These are phyloP conservation scores for Candida sp. DNA, from an alignment of 1,139 yeast genomes.

Conservation along the genomic window DNA sequence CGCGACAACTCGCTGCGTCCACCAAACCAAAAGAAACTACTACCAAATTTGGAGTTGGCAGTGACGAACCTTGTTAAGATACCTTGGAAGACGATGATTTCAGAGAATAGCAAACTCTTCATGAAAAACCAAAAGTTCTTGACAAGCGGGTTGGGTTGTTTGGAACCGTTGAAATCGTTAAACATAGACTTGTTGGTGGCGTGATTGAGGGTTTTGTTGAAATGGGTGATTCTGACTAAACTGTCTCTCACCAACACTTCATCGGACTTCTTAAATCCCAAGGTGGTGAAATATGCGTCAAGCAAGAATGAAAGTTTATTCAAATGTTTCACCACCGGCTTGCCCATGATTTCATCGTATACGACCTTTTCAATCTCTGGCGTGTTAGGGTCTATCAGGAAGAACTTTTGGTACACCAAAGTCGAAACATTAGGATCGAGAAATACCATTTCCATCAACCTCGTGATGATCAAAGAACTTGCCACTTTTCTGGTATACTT, in stretches of 20 bases:
- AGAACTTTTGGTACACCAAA: slow-evolving; percentile 23
- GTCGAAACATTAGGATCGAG: slow-evolving; percentile 16
- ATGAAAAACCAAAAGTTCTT: slow-evolving; percentile 40
- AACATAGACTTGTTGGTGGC: slow-evolving; percentile 27
- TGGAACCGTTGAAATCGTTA: slow-evolving; percentile 21
- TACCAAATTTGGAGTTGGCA: slow-evolving; percentile 7
- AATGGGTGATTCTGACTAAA: slow-evolving; percentile 24
- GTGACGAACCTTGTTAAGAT: slow-evolving; percentile 43
- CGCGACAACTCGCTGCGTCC: slow-evolving; percentile 12
- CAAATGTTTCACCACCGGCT: slow-evolving; percentile 54
- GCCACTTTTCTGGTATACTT: slow-evolving; percentile 29
- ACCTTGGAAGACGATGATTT: slow-evolving; percentile 61
- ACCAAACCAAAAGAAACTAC: slow-evolving; percentile 10
- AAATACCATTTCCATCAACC: slow-evolving; percentile 27
- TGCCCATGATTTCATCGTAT: slow-evolving; percentile 22
- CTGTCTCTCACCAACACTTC: slow-evolving; percentile 24
- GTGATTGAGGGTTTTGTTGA: slow-evolving; percentile 28
- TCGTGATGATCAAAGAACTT: slow-evolving; percentile 24
- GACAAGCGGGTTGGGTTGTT: slow-evolving; percentile 15
- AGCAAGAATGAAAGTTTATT: slow-evolving; percentile 52
- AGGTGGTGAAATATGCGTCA: slow-evolving; percentile 33
- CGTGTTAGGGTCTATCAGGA: slow-evolving; percentile 12
- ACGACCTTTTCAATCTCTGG: slow-evolving; percentile 18
- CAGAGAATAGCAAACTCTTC: slow-evolving; percentile 53
- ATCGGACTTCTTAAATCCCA: slow-evolving; percentile 21